These are phyloP conservation scores for Candida fluviatilis DNA, from an alignment of 805 yeast species.

Conservation along the genomic window DNA sequence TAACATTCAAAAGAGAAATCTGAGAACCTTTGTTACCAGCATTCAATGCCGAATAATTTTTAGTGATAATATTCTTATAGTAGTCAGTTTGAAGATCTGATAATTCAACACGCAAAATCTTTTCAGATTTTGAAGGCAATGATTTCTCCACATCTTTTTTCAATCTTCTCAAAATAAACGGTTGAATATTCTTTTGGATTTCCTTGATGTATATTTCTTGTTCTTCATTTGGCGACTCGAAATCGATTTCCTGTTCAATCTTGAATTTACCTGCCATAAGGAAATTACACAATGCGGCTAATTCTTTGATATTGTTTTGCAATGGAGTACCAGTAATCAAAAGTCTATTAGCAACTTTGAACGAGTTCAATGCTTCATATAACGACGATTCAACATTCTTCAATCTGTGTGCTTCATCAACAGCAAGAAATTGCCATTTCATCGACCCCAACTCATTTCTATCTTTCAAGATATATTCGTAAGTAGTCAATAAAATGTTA, in stretches of 20 bases:
- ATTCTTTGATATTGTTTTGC: constrained; percentile 91
- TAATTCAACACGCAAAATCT: constrained; percentile 90
- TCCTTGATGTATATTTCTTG: constrained; percentile 88
- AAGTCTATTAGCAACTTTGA: constrained; percentile 78
- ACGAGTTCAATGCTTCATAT: constrained; percentile 80
- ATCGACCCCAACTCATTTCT: constrained; percentile 72
- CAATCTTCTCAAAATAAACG: constrained; percentile 86
- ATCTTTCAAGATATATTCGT: constrained; percentile 93
- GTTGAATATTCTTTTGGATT: constrained; percentile 80
- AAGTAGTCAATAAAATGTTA: constrained; percentile 89
- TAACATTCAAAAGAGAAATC: constrained; percentile 80
- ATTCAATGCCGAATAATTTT: constrained; percentile 86
- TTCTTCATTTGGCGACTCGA: constrained; percentile 79
- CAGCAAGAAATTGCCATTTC: constrained; percentile 95
- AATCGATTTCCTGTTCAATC: constrained; percentile 93
- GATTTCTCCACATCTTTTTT: constrained; percentile 98
- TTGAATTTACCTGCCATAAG: constrained; percentile 91
- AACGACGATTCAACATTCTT: constrained; percentile 92
- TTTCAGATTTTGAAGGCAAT: constrained; percentile 90
- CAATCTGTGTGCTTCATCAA: constrained; percentile 96
- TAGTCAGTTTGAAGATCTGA: constrained; percentile 94
- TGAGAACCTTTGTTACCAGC: constrained; percentile 74
- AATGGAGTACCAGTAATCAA: constrained; percentile 97
- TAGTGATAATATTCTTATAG: constrained; percentile 88
- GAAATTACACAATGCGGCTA: constrained; percentile 92